Evolutionary conservation across 495 filamentous ascomycete species (phyloP).

Genomic region (Tuber indicum): DNA sequence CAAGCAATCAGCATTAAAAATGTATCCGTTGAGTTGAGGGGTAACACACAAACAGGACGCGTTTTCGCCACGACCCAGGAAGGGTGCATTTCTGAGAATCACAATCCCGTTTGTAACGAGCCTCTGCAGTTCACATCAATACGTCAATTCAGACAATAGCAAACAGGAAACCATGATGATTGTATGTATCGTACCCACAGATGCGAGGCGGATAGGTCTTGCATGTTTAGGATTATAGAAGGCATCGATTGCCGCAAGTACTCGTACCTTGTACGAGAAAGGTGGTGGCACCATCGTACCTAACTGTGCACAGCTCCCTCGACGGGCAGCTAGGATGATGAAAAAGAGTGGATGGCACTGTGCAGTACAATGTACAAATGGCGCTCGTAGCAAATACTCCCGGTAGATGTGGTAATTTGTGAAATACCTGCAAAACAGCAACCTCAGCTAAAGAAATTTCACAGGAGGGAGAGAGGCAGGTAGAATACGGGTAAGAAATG

Average conservation of each 20-base stretch:
- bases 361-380: background rate
- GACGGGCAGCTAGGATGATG: background rate
- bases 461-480: background rate
- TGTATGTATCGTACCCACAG: constrained; percentile 22
- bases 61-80: constrained; percentile 38
- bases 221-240: constrained; percentile 26
- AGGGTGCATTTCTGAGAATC: constrained; percentile 18
- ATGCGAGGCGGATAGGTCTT: constrained; percentile 22
- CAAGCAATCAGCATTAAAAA: background rate
- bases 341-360: background rate
- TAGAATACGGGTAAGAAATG: background rate
- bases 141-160: background rate
- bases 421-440: background rate
- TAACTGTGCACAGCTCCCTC: background rate
- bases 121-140: background rate
- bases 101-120: constrained; percentile 26
- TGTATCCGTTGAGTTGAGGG: background rate
- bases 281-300: constrained; percentile 21
- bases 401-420: background rate
- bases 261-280: constrained; percentile 40
- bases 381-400: background rate
- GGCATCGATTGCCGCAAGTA: constrained; percentile 40
- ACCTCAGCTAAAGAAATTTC: background rate
- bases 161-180: background rate
- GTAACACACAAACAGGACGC: constrained; percentile 30